phyloP scores from a whole-genome alignment of 805 yeast genomes.

The Kockiozyma suomiensis region DNA sequence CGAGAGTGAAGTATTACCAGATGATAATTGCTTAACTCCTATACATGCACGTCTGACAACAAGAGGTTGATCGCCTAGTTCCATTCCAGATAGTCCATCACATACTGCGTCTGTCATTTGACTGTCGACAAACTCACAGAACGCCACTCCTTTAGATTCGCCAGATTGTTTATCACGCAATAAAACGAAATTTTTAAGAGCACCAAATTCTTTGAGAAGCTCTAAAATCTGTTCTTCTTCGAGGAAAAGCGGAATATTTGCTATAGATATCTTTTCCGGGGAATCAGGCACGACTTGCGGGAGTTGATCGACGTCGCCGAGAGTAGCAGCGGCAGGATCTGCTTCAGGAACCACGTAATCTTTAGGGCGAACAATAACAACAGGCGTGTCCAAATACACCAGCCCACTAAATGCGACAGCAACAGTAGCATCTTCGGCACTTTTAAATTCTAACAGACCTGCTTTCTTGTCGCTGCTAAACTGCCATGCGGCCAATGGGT shows the following conservation, averaged over 20 bases:
- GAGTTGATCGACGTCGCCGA: slow-evolving; percentile 19
- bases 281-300: slow-evolving; percentile 46
- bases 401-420: slow-evolving; percentile 49
- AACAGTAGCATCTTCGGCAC: slow-evolving; percentile 58
- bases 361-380: slow-evolving; percentile 50
- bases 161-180: slow-evolving; percentile 50
- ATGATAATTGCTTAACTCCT: slow-evolving; percentile 36
- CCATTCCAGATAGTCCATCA: slow-evolving; percentile 44
- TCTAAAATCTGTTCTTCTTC: slow-evolving; percentile 51
- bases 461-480: slow-evolving; percentile 31
- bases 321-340: slow-evolving; percentile 10
- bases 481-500: slow-evolving; percentile 23
- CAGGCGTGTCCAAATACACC: slow-evolving; percentile 39
- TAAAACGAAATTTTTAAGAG: slow-evolving; percentile 48
- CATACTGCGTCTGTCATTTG: slow-evolving; percentile 39
- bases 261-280: slow-evolving; percentile 51
- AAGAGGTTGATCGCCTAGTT: slow-evolving; percentile 45
- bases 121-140: slow-evolving; percentile 50
- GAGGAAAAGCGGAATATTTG: slow-evolving; percentile 49
- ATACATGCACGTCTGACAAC: slow-evolving; percentile 47
- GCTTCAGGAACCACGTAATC: slow-evolving; percentile 48
- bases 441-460: slow-evolving; percentile 56
- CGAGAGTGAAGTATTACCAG: slow-evolving; percentile 26
- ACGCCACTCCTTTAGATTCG: slow-evolving; percentile 60
- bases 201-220: slow-evolving; percentile 48